These are phyloP conservation scores for Blastobotrys ciferrii DNA, from an alignment of 1,139 yeast genomes.

Conservation along the genomic window DNA sequence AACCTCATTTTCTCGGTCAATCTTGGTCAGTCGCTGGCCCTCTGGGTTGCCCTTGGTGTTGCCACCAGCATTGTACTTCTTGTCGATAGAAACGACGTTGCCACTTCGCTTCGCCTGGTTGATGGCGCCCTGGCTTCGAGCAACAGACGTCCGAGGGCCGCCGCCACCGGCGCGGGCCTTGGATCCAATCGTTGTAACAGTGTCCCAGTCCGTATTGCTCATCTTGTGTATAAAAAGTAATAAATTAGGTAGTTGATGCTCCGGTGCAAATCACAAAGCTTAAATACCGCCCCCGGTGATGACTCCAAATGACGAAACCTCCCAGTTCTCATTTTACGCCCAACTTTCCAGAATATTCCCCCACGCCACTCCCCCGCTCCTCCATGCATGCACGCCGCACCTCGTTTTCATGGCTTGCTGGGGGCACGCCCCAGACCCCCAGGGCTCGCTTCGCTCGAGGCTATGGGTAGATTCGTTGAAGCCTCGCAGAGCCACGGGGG, in stretches of 20 bases:
- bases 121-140: conserved; percentile 71
- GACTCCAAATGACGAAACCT: not conserved
- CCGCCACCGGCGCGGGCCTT: conserved; percentile 85
- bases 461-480: too few relatives aligned
- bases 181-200: conserved; percentile 81
- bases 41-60: conserved; percentile 70
- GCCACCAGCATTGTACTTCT: conserved; percentile 75
- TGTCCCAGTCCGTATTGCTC: conserved; percentile 73
- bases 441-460: too few relatives aligned
- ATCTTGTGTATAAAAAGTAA: conserved; percentile 13
- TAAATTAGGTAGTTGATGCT: not conserved
- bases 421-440: too few relatives aligned
- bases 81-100: conserved; percentile 83
- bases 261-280: not conserved
- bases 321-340: not conserved
- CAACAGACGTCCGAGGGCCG: conserved; percentile 85
- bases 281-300: not conserved
- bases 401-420: not conserved
- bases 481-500: too few relatives aligned
- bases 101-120: conserved; percentile 95
- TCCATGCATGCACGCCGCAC: not conserved
- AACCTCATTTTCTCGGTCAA: conserved; percentile 91
- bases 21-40: conserved; percentile 90
- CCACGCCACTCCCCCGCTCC: not conserved
- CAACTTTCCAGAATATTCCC: not conserved